Evolutionary conservation across 164 flowering plant genomes (phyloP).

Genomic region (Berberis thunbergii): DNA sequence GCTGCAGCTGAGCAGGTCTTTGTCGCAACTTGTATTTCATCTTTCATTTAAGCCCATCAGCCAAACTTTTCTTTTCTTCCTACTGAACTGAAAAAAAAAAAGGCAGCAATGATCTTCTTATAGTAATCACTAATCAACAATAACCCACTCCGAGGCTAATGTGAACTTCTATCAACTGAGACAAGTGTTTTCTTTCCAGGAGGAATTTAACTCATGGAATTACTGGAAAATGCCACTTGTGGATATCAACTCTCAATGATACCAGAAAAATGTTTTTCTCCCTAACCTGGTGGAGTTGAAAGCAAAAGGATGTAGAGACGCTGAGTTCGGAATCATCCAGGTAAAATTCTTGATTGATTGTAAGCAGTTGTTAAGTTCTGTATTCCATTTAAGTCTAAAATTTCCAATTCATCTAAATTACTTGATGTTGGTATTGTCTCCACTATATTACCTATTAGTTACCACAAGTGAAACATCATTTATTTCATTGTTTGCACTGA

Average conservation of each 20-base stretch:
- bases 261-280: conserved; percentile 2
- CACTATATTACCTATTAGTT: no score
- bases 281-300: conserved; percentile 7
- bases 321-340: conserved; percentile 7
- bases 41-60: not conserved
- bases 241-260: conserved; percentile 30
- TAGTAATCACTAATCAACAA: not conserved
- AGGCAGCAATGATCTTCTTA: not conserved
- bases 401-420: no score
- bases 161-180: not conserved
- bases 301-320: conserved; percentile 3
- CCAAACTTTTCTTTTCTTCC: not conserved
- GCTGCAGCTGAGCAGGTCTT: conserved; percentile 54
- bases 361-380: not conserved
- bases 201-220: conserved; percentile 91
- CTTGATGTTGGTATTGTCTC: no score
- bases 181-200: conserved; percentile 33
- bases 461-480: not conserved
- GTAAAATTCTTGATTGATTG: conserved; percentile 8
- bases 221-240: conserved; percentile 79
- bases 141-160: not conserved
- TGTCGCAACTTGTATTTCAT: conserved; percentile 2
- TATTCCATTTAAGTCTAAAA: not conserved
- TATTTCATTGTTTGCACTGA: not conserved
- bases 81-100: not conserved